Percentiles rank a stretch among this genome's conserved stretches.
phyloP scores from a whole-genome alignment of 2,329 filamentous ascomycete genomes.

The Raffaelea ambrosiae region DNA sequence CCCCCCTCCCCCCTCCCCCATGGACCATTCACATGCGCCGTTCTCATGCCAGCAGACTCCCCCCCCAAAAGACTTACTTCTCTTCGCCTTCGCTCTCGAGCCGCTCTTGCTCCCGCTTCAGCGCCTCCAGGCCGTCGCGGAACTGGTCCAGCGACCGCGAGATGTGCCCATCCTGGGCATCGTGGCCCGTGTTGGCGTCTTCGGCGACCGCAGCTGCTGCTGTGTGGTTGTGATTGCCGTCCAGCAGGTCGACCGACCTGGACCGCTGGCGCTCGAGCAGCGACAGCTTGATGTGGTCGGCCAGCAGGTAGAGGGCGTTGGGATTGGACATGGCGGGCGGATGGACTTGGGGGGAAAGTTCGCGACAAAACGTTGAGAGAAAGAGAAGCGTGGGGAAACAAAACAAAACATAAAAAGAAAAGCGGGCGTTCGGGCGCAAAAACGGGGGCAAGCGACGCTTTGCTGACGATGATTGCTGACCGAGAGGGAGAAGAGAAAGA shows the following conservation, averaged over 20 bases:
- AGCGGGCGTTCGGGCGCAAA: too few species aligned
- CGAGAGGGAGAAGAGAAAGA: too few species aligned
- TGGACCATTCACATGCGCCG: too few species aligned
- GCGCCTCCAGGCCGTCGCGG: conserved; percentile 64
- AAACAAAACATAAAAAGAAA: not conserved
- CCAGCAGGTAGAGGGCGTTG: conserved; percentile 81
- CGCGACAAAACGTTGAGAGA: not conserved
- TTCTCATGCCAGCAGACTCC: too few species aligned
- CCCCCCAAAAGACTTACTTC: conserved; percentile 32
- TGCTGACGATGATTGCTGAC: too few species aligned
- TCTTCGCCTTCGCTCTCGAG: conserved; percentile 57
- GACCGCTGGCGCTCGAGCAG: conserved; percentile 86
- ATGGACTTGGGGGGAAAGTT: not conserved
- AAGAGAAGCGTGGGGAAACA: not conserved
- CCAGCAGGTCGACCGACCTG: conserved; percentile 60
- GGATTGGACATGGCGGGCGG: conserved; percentile 41
- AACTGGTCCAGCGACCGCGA: conserved; percentile 82
- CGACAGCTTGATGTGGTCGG: conserved; percentile 94
- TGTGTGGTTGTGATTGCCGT: conserved; percentile 34
- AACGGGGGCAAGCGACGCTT: too few species aligned
- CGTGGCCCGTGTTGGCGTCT: conserved; percentile 19
- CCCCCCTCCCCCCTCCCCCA: too few species aligned
- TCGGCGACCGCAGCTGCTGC: not conserved
- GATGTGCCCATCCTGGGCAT: conserved; percentile 81
- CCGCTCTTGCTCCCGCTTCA: conserved; percentile 56